Percentiles rank a stretch among this genome's conserved stretches.
Evolutionary conservation across 176 grass and related monocot species (phyloP).

Genomic region (Cocos nucifera): DNA sequence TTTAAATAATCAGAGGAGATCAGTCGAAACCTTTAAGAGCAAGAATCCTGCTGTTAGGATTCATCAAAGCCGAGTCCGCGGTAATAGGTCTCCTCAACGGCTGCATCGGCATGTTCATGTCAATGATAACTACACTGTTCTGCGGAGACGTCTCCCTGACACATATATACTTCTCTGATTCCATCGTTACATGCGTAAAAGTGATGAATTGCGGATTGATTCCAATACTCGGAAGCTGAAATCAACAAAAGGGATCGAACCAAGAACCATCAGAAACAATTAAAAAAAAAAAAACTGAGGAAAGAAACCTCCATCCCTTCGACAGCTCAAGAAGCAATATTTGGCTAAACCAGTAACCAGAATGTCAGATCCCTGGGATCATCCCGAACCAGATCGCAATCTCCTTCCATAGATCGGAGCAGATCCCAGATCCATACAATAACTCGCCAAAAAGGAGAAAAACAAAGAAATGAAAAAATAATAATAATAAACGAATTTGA

Average conservation of each 20-base stretch:
- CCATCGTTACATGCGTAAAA: slow-evolving; percentile 98
- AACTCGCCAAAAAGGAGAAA: too few relatives aligned
- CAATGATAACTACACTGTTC: slow-evolving; percentile 94
- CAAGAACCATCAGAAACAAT: too few relatives aligned
- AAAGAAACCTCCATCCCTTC: too few relatives aligned
- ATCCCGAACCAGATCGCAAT: too few relatives aligned
- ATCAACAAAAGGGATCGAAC: background rate
- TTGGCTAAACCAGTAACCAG: too few relatives aligned
- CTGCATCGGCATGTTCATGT: slow-evolving; percentile 94
- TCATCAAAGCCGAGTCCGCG: slow-evolving; percentile 94
- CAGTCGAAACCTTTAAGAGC: slow-evolving; percentile 68
- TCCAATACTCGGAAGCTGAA: slow-evolving; percentile 85
- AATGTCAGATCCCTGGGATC: too few relatives aligned
- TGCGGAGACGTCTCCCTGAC: slow-evolving; percentile 95
- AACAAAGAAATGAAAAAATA: too few relatives aligned
- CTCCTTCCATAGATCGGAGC: too few relatives aligned
- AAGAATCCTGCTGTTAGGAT: slow-evolving; percentile 90
- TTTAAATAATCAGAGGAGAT: background rate
- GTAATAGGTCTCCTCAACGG: slow-evolving; percentile 91
- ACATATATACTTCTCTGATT: slow-evolving; percentile 97
- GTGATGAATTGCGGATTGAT: slow-evolving; percentile 96
- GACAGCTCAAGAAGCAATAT: background rate
- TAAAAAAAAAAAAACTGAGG: too few relatives aligned
- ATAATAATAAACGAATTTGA: too few relatives aligned
- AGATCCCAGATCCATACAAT: too few relatives aligned